Conservation (phyloP, 805 yeast genomes). For the Komagataella phaffii region DNA sequence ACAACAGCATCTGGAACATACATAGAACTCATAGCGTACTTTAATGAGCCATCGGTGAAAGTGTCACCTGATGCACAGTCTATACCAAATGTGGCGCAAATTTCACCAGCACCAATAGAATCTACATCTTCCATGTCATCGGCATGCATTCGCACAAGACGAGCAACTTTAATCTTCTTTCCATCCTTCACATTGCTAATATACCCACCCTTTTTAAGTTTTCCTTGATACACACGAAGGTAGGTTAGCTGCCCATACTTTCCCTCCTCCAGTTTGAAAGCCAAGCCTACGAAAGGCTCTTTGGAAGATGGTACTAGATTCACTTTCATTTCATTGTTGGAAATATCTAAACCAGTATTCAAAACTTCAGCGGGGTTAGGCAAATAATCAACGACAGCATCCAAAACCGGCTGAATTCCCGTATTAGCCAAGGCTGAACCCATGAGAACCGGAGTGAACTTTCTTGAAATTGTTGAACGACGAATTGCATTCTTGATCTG, state of each 20-base stretch:
- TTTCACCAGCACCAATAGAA: conserved; percentile 95
- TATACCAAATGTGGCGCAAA: conserved; percentile 97
- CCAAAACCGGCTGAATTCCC: conserved; percentile 90
- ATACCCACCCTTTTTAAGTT: conserved; percentile 77
- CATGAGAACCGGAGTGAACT: conserved; percentile 98
- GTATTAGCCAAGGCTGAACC: conserved; percentile 97
- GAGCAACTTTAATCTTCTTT: conserved; percentile 82
- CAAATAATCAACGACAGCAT: conserved; percentile 88
- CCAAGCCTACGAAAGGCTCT: conserved; percentile 87
- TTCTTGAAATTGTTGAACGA: conserved; percentile 88
- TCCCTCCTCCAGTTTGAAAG: conserved; percentile 98
- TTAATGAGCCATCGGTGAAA: conserved; percentile 71
- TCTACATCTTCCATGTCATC: conserved; percentile 97
- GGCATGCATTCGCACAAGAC: conserved; percentile 97
- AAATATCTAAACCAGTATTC: conserved; percentile 77
- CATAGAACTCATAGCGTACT: conserved; percentile 94
- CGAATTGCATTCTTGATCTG: conserved; percentile 87
- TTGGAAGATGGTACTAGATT: conserved; percentile 58
- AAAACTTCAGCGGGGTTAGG: conserved; percentile 92
- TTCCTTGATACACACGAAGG: conserved; percentile 94
- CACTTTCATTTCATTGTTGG: conserved; percentile 52
- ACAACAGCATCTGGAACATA: conserved; percentile 98
- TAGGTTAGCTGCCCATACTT: conserved; percentile 96
- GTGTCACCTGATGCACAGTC: conserved; percentile 99
- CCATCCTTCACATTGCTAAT: conserved; percentile 86